Evolutionary conservation across 306 rosid genomes (phyloP), one percentile per base, ranked within the genome.

Genomic region (Quercus berberidifolia): DNA sequence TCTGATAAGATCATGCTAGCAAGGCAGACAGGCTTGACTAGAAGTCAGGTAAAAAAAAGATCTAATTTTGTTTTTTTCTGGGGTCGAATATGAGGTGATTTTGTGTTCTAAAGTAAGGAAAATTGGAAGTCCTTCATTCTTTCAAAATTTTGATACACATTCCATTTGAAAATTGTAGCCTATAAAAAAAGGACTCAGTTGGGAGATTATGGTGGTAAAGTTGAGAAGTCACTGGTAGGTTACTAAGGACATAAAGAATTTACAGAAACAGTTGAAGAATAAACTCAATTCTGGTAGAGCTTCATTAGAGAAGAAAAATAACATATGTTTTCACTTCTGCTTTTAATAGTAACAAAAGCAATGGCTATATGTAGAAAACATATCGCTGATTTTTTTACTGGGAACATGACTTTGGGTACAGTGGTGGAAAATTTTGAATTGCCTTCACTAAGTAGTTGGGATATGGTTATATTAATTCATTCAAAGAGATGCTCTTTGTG

Each of bases 1-100:
- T 92, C 97, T 72, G 97, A 92, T 67, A 92, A 92, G 92, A 91
- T 81, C 84, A 87, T 89, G 95, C 91, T 92, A 65, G 97, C 97
- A 58, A 85, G 97, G 87, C 95, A 89, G 84, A 89, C 95, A 46
- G 97, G 97, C 72, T 86, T 92, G 83, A 86, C 92, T 75, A 87
- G 95, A 89, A 90, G 93, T 85, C 97, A 92, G 97, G 97, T 92
- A 85, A 73, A 72, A 74, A 74, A 74, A 13, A 41, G 63, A 79
- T 26, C 63, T 43, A 70, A 31, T 35, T 18, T 3, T 64, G 21
- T 68, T 20, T 8, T 56, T 63, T 83, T 57, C 31, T n/a, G 58
- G 13, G 63, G 46, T 35, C 4, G 63, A 49, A 54, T 30, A 28
- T 13, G 69, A 46, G 21, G 33, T 58, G n/a, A 59, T 72, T 49